Evolutionary conservation across 129 eudicot genomes (phyloP).

Genomic region (Pittosporum tobira): DNA sequence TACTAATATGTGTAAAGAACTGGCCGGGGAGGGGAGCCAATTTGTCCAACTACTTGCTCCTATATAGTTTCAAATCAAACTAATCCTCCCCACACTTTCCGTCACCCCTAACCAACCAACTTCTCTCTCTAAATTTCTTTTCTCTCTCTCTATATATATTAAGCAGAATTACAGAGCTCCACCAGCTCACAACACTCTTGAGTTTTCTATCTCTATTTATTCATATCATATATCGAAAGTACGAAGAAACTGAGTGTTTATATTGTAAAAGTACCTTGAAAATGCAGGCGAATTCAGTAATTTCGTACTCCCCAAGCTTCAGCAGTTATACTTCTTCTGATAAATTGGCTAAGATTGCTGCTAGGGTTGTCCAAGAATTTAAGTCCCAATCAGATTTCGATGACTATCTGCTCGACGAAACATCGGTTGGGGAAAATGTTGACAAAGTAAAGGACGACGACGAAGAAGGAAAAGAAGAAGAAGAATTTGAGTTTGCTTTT

Average conservation of each 20-base stretch:
- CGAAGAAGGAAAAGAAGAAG: conserved; percentile 11
- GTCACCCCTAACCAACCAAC: no score
- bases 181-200: no score
- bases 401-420: not conserved
- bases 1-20: no score
- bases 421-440: not conserved
- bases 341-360: conserved; percentile 47
- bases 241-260: not conserved
- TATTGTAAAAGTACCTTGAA: not conserved
- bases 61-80: not conserved
- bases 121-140: not conserved
- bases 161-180: not conserved
- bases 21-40: no score
- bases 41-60: not conserved
- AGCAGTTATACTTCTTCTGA: conserved; percentile 35
- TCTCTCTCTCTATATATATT: not conserved
- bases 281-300: conserved; percentile 35
- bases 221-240: no score
- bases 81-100: not conserved
- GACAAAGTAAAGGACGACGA: conserved; percentile 28
- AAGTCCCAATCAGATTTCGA: conserved; percentile 17
- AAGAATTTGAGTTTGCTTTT: conserved; percentile 50
- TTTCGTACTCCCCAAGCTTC: conserved; percentile 54
- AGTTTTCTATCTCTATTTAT: not conserved
- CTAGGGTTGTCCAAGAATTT: conserved; percentile 50